These are phyloP conservation scores for Metarhizium album DNA, from an alignment of 2,329 filamentous ascomycete species.

Conservation along the genomic window DNA sequence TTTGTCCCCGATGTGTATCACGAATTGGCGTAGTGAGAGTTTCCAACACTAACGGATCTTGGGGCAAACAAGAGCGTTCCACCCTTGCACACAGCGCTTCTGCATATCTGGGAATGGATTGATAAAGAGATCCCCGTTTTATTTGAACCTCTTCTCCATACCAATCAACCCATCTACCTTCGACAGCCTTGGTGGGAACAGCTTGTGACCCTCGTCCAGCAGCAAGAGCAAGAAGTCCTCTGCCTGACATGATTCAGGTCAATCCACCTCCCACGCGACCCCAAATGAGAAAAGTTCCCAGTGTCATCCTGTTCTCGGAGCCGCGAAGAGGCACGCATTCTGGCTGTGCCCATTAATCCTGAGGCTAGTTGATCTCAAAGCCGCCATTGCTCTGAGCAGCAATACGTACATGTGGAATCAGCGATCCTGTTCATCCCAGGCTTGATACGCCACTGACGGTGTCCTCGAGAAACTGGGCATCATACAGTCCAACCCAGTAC, in stretches of 20 bases:
- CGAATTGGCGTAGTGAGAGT: slow-evolving; percentile 9
- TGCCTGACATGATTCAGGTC: slow-evolving; percentile 25
- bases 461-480: slow-evolving; percentile 21
- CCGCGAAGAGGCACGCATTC: not conserved
- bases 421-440: slow-evolving; percentile 4
- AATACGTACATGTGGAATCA: not conserved
- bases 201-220: slow-evolving; percentile 22
- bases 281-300: not conserved
- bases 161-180: slow-evolving; percentile 16
- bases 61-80: slow-evolving; percentile 25
- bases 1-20: slow-evolving; percentile 4
- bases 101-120: slow-evolving; percentile 26
- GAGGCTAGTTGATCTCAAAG: not conserved
- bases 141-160: slow-evolving; percentile 4
- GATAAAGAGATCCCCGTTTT: slow-evolving; percentile 14
- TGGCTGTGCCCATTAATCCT: not conserved
- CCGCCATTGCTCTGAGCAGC: not conserved
- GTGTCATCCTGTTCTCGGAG: not conserved
- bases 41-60: not conserved
- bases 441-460: slow-evolving; percentile 28
- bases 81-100: slow-evolving; percentile 23
- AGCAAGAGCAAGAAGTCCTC: slow-evolving; percentile 23
- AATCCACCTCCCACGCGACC: not conserved
- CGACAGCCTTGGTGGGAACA: slow-evolving; percentile 29
- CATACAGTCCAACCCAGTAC: slow-evolving; percentile 25